Evolutionary conservation across 345 rosid genomes (phyloP).

Genomic region (Nephelium lappaceum): DNA sequence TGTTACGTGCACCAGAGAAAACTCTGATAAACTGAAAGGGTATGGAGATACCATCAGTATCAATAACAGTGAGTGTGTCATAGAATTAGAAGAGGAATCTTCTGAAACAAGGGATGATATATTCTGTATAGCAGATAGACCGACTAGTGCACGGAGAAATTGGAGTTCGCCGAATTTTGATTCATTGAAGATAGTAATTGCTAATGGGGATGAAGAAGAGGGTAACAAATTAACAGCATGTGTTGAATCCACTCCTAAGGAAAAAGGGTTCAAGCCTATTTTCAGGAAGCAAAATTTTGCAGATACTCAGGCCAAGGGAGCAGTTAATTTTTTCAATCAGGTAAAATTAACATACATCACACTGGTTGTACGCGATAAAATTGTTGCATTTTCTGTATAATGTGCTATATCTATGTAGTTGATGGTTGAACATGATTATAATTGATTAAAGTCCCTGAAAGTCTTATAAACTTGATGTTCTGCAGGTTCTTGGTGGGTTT

Average conservation of each 20-base stretch:
- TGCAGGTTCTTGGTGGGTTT: slow-evolving; percentile 49
- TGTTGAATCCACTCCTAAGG: slow-evolving; percentile 68
- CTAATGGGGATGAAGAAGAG: slow-evolving; percentile 43
- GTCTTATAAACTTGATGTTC: slow-evolving; percentile 22
- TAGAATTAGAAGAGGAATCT: slow-evolving; percentile 45
- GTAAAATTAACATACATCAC: slow-evolving; percentile 25
- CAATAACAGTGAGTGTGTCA: slow-evolving; percentile 32
- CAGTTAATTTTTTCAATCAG: slow-evolving; percentile 47
- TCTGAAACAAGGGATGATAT: slow-evolving; percentile 38
- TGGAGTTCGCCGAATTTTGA: slow-evolving; percentile 71
- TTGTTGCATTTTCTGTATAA: background rate
- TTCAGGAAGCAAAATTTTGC: slow-evolving; percentile 60
- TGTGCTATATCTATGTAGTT: background rate
- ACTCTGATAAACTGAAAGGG: slow-evolving; percentile 20
- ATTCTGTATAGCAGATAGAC: slow-evolving; percentile 37
- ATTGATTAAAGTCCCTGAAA: background rate
- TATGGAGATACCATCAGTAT: slow-evolving; percentile 35
- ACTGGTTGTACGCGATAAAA: background rate
- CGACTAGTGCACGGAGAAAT: slow-evolving; percentile 51
- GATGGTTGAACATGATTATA: slow-evolving; percentile 4
- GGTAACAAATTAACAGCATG: slow-evolving; percentile 27
- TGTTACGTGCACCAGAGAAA: slow-evolving; percentile 39
- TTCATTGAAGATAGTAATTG: slow-evolving; percentile 59
- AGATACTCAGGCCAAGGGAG: slow-evolving; percentile 42
- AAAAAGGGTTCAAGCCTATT: slow-evolving; percentile 56